Evolutionary conservation across 176 grass and related monocot genomes (phyloP).

Genomic region (sorghum (Sorghum bicolor)): Sorghum_bicolor_NCBIv3 NC_012873.2:47973501-47974000

Average conservation of each 20-base stretch:
- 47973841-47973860: neutral
- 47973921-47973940: neutral
- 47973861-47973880: neutral
- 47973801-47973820: neutral
- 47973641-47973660: neutral
- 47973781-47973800: neutral
- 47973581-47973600: neutral
- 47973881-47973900: neutral
- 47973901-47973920: slow-evolving; percentile 3
- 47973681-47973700: neutral
- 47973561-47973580: too few species aligned
- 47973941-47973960: neutral
- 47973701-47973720: neutral
- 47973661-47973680: neutral
- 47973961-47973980: neutral
- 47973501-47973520: too few species aligned
- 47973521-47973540: too few species aligned
- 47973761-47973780: neutral
- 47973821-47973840: slow-evolving; percentile 2
- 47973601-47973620: neutral
- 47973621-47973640: slow-evolving; percentile 7
- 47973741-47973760: neutral
- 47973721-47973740: neutral
- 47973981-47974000: slow-evolving; percentile 21
- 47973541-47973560: too few species aligned